These are phyloP conservation scores for Sarocladiaceae sp. DNA, from an alignment of 2,329 filamentous ascomycete genomes.

Conservation along the genomic window DNA sequence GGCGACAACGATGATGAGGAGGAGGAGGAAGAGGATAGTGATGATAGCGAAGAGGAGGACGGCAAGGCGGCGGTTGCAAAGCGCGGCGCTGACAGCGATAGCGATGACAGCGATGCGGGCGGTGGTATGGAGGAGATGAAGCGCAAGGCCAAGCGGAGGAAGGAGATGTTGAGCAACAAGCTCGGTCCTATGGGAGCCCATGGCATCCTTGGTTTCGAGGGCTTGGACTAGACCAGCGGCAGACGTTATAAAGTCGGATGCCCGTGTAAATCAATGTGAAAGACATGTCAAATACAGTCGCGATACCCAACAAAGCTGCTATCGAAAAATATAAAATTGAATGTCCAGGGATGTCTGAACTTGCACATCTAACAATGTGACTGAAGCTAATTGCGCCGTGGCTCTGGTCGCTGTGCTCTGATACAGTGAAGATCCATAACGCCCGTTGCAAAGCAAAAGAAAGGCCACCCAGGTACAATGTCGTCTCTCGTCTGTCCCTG, in stretches of 20 bases:
- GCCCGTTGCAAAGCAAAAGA: too few relatives aligned
- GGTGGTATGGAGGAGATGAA: slow-evolving; percentile 32
- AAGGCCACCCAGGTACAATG: too few relatives aligned
- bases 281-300: not conserved
- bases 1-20: slow-evolving; percentile 42
- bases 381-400: too few relatives aligned
- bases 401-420: too few relatives aligned
- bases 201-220: slow-evolving; percentile 44
- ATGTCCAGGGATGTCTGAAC: too few relatives aligned
- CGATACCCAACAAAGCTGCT: slow-evolving; percentile 14
- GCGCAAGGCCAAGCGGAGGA: slow-evolving; percentile 38
- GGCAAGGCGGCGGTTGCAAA: slow-evolving; percentile 34
- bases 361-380: too few relatives aligned
- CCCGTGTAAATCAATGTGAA: not conserved
- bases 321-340: too few relatives aligned
- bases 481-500: too few relatives aligned
- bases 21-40: slow-evolving; percentile 34
- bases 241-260: not conserved
- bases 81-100: slow-evolving; percentile 41
- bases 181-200: slow-evolving; percentile 45
- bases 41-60: slow-evolving; percentile 37
- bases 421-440: too few relatives aligned
- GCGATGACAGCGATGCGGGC: slow-evolving; percentile 27
- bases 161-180: slow-evolving; percentile 33
- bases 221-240: slow-evolving; percentile 29